Evolutionary conservation across 768 basidiomycete genomes (phyloP).

Genomic region (Kwoniella newhampshirensis): DNA sequence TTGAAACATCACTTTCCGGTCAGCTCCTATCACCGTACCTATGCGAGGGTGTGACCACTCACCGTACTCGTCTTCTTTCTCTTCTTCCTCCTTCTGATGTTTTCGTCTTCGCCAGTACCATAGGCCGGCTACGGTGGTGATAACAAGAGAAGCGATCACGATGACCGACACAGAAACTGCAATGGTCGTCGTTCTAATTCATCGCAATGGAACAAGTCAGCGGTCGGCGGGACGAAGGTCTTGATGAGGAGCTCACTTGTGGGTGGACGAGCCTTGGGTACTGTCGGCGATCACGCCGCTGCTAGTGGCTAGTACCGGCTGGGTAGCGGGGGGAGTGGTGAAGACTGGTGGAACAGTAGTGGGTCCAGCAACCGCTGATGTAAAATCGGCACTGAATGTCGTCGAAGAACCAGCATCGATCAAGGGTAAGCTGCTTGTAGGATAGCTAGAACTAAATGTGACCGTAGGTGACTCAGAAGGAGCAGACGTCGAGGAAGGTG

Average conservation of each 20-base stretch:
- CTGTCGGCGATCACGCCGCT: not conserved
- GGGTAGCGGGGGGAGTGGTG: not conserved
- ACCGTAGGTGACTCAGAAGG: not conserved
- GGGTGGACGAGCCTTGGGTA: not conserved
- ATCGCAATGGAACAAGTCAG: not conserved
- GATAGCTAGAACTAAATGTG: too few relatives aligned
- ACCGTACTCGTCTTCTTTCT: too few relatives aligned
- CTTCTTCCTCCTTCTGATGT: slow-evolving; percentile 7
- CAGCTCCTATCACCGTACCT: too few relatives aligned
- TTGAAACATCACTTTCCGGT: too few relatives aligned
- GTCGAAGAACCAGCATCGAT: too few relatives aligned
- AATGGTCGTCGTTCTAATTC: slow-evolving; percentile 24
- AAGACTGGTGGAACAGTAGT: not conserved
- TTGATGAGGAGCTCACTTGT: slow-evolving; percentile 11
- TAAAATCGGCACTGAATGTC: too few relatives aligned
- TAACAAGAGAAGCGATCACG: slow-evolving; percentile 27
- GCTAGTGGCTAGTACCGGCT: not conserved
- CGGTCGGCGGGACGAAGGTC: not conserved
- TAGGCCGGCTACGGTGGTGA: slow-evolving; percentile 20
- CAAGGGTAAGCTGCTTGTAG: too few relatives aligned
- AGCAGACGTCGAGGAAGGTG: not conserved
- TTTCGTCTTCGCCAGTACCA: slow-evolving; percentile 27
- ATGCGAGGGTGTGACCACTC: too few relatives aligned
- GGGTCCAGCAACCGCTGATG: slow-evolving; percentile 4
- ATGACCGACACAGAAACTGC: slow-evolving; percentile 38